Evolutionary conservation across 176 grass and related monocot genomes (phyloP).

Genomic region (Aegilops sharonensis): DNA sequence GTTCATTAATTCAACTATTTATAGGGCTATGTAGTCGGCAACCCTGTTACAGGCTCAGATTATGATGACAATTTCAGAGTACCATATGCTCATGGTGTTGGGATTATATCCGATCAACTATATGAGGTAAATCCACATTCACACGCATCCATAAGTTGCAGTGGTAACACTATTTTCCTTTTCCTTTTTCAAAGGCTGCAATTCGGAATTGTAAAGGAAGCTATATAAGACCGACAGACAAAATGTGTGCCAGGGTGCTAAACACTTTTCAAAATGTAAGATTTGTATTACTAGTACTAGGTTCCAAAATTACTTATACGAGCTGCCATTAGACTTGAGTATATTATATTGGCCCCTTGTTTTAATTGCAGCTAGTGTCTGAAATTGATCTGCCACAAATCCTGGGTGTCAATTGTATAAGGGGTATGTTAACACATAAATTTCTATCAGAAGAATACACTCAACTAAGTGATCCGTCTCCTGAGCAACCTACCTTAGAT

Average conservation of each 20-base stretch:
- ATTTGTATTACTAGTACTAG: neutral
- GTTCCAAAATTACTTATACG: neutral
- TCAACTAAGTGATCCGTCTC: neutral
- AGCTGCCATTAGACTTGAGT: neutral
- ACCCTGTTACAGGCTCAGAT: slow-evolving; percentile 21
- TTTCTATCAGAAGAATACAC: neutral
- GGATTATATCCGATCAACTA: slow-evolving; percentile 58
- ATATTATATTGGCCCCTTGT: neutral
- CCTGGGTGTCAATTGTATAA: slow-evolving; percentile 21
- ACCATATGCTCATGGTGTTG: slow-evolving; percentile 40
- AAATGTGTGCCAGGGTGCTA: slow-evolving; percentile 15
- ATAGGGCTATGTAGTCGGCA: slow-evolving; percentile 53
- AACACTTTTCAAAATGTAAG: slow-evolving; percentile 12
- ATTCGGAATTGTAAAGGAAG: slow-evolving; percentile 27
- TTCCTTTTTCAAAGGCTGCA: slow-evolving; percentile 3
- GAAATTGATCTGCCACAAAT: neutral
- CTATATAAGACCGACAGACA: slow-evolving; percentile 11
- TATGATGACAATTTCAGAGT: slow-evolving; percentile 17
- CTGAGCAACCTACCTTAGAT: neutral
- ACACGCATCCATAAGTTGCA: neutral
- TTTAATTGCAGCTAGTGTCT: neutral
- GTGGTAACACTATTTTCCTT: neutral
- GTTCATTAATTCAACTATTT: neutral
- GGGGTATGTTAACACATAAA: neutral
- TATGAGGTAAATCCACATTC: slow-evolving; percentile 35